phyloP scores from a whole-genome alignment of 2,329 filamentous ascomycete genomes.

The Fusarium sp. region DNA sequence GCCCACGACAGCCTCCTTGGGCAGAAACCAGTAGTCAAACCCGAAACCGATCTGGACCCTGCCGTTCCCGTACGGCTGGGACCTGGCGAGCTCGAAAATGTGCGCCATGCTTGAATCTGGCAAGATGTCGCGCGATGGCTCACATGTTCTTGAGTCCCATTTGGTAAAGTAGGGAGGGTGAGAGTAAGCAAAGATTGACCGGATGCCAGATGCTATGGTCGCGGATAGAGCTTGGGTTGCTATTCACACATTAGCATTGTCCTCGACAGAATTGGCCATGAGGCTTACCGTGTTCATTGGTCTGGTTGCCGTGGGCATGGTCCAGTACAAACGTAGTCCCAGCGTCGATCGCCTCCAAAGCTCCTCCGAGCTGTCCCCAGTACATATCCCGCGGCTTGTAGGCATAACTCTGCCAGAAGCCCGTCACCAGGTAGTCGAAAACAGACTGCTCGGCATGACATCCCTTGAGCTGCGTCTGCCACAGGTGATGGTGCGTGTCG shows the following conservation, averaged over 20 bases:
- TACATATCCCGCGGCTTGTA: constrained; percentile 11
- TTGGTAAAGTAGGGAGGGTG: constrained; percentile 1
- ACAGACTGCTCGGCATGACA: constrained; percentile 1
- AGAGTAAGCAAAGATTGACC: constrained; percentile 13
- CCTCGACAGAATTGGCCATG: not conserved
- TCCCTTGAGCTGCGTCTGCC: constrained; percentile 20
- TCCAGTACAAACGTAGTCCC: constrained; percentile 16
- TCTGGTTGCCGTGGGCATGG: constrained; percentile 16
- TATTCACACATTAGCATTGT: not conserved
- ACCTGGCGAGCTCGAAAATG: not conserved
- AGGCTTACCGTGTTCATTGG: constrained; percentile 13
- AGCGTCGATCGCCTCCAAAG: constrained; percentile 7
- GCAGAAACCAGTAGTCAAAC: constrained; percentile 15
- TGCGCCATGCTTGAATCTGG: constrained; percentile 7
- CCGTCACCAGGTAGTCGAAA: constrained; percentile 9
- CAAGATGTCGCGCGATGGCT: constrained; percentile 10
- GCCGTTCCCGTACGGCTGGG: constrained; percentile 3
- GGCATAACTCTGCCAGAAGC: constrained; percentile 14
- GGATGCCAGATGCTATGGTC: constrained; percentile 9
- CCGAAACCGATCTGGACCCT: constrained; percentile 9
- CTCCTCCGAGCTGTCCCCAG: constrained; percentile 10
- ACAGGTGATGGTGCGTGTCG: constrained; percentile 32
- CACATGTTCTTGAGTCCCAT: constrained; percentile 5
- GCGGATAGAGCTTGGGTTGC: constrained; percentile 8
- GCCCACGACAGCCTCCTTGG: constrained; percentile 4